Evolutionary conservation across 495 filamentous ascomycete species (phyloP), one percentile per base, ranked within the genome.

Genomic region (Trichoderma erinaceum): DNA sequence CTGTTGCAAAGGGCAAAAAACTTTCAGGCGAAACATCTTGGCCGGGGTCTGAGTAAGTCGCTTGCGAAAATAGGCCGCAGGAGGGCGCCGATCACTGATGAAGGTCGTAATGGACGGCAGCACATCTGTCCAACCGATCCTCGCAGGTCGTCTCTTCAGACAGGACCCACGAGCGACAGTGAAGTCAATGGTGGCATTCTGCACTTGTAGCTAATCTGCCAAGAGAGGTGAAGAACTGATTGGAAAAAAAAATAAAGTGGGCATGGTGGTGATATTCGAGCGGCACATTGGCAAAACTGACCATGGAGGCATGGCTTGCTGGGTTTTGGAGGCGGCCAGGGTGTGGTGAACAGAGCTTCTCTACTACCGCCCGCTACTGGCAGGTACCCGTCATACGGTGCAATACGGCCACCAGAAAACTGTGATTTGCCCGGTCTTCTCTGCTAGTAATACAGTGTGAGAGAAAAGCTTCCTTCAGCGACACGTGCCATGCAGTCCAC

Each of bases 101-200:
- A 61, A 32, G 56, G 4, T 61, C 11, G 56, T 61, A 61, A 61
- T 29, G 56, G 56, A 29, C 27, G 56, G 56, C 23, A 32, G 56
- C 56, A 29, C 16, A 61, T 61, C 56, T 15, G 25, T 61, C 56
- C 56, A 61, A 61, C 56, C 56, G 23, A 29, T 29, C 56, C 16
- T 61, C 56, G 44, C n/a, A 48, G 44, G 44, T n/a, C 27, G 56
- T 16, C 25, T 4, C 13, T 21, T 16, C 23, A 25, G 18, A 56
- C 50, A 25, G n/a, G 44, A 48, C 44, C 44, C 44, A 48, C 44
- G 44, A 48, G 44, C 44, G 7, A 48, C 4, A 38, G 35, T 5
- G 7, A 38, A 38, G 8, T 38, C 2, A 38, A 38, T 38, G 35
- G 35, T 38, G 8, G 35, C 5, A 29, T 4, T 1, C 29, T 29